Conservation (phyloP, 2,329 filamentous ascomycete genomes). For the Leptographium procerum region DNA sequence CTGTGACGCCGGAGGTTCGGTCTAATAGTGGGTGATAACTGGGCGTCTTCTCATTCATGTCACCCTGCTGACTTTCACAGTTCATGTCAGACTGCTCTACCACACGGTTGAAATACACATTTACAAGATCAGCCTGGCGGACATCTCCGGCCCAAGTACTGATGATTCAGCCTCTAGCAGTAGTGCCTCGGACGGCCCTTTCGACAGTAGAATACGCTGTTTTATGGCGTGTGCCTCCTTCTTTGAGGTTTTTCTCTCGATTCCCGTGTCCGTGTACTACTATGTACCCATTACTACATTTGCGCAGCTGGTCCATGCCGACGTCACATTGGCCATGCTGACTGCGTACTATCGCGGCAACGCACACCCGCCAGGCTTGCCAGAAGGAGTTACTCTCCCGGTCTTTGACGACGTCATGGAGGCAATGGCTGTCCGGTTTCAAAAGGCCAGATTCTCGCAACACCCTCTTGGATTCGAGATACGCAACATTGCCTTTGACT, state of each 20-base stretch:
- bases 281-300: slow-evolving; percentile 9
- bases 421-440: slow-evolving; percentile 9
- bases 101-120: slow-evolving; percentile 12
- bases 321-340: slow-evolving; percentile 13
- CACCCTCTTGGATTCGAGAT: slow-evolving; percentile 11
- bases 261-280: slow-evolving; percentile 9
- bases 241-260: slow-evolving; percentile 11
- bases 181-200: background rate
- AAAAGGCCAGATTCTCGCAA: slow-evolving; percentile 1
- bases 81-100: slow-evolving; percentile 11
- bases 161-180: background rate
- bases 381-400: slow-evolving; percentile 8
- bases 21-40: slow-evolving; percentile 2
- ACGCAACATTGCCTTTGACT: slow-evolving; percentile 10
- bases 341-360: slow-evolving; percentile 12
- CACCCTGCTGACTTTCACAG: background rate
- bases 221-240: slow-evolving; percentile 8
- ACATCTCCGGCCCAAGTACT: background rate
- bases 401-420: slow-evolving; percentile 12
- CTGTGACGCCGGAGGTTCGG: slow-evolving; percentile 3
- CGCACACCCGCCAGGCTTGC: background rate
- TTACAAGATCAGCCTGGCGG: slow-evolving; percentile 12
- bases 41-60: background rate
- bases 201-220: slow-evolving; percentile 7
- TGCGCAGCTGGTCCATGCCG: slow-evolving; percentile 12